Evolutionary conservation across 2,329 filamentous ascomycete genomes (phyloP), one percentile per base, ranked within the genome.

Genomic region (Alternaria viburni): DNA sequence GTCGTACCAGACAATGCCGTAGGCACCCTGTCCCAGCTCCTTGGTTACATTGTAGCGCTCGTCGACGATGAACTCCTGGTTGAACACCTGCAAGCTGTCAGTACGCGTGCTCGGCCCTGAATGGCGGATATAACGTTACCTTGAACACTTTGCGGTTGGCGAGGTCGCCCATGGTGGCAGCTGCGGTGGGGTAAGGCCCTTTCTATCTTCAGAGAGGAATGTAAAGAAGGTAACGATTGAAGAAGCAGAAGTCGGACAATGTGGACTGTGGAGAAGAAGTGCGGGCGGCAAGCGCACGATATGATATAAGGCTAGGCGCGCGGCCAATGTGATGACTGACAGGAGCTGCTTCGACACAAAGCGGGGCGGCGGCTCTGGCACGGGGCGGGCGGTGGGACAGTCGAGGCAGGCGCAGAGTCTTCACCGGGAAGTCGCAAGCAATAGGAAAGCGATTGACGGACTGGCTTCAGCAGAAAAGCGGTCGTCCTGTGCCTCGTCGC

Each of bases 21-120:
- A 99, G 77, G 96, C 96, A 78, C 96, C 96, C 82, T 99, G 96
- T 49, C 96, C 96, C 59, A 99, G 87, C 86, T 99, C 96, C 87
- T 99, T 99, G 70, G 95, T 98, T 70, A 99, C 96, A 70, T 92
- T 97, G 85, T 99, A 99, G 76, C 95, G 90, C 83, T 98, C 95
- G 80, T 98, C 96, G 77, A 98, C 96, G 74, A 97, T 90, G 80
- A 99, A 99, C 85, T 99, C 96, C 80, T 99, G 96, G 86, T 97
- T 97, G 85, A 99, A 99, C 81, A 99, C 76, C 68, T 70, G 55
- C 8, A 17, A 13, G 10, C 44, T 32, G 62, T 65, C 21, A 65
- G 45, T 44, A 44, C n/a, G 36, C 30, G 28, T 46, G 26, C 36
- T 21, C 8, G 49, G 26, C 8, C 3, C 21, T 15, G 32, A 28